These are phyloP conservation scores for Eimeria mitis DNA, from an alignment of 169 alveolate species.

Conservation along the genomic window DNA sequence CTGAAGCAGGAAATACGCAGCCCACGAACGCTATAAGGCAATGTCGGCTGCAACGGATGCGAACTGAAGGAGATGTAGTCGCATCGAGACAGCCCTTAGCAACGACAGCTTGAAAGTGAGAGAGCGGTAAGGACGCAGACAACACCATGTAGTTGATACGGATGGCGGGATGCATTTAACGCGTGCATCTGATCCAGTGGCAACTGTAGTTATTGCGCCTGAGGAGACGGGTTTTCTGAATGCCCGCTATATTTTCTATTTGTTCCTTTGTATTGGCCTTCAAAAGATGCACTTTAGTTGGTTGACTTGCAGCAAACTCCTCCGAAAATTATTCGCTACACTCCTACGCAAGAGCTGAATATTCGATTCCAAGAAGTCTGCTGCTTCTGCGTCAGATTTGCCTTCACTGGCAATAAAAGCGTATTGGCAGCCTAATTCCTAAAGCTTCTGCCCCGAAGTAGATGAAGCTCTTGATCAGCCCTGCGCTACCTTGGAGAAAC, in stretches of 20 bases:
- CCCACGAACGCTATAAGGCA: not conserved
- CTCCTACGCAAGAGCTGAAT: not conserved
- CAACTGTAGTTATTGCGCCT: not conserved
- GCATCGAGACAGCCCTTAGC: not conserved
- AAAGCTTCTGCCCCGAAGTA: too few species aligned
- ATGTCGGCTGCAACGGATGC: not conserved
- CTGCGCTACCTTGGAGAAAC: too few species aligned
- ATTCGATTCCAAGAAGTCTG: not conserved
- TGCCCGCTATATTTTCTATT: not conserved
- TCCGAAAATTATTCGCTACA: not conserved
- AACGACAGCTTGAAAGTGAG: not conserved
- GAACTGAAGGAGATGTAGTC: not conserved
- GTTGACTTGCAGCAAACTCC: not conserved
- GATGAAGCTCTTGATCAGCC: not conserved
- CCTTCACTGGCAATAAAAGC: not conserved
- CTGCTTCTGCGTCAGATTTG: not conserved
- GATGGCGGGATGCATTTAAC: too few species aligned
- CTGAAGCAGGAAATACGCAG: not conserved
- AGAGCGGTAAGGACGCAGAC: not conserved
- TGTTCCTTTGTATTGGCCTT: not conserved
- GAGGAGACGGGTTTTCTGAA: not conserved
- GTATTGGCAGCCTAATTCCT: too few species aligned
- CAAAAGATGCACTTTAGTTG: not conserved
- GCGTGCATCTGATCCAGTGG: not conserved
- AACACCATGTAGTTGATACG: not conserved